Percentiles rank a stretch among this genome's conserved stretches.
phyloP scores from a whole-genome alignment of 176 grass and related monocot species.

The Phoenix dactylifera region DNA sequence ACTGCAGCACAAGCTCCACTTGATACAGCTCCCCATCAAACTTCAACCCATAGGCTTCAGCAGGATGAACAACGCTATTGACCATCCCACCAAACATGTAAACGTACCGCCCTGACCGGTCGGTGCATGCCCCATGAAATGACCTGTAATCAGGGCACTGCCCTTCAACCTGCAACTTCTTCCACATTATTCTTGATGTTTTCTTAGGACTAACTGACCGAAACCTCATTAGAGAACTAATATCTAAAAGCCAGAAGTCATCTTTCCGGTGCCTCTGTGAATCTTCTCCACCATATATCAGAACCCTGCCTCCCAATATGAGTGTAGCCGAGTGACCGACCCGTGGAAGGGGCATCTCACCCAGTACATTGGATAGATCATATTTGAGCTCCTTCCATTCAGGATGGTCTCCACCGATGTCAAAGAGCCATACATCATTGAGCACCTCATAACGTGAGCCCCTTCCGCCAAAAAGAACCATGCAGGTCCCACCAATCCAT shows the following conservation, averaged over 20 bases:
- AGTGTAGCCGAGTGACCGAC: constrained; percentile 82
- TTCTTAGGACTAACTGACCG: constrained; percentile 41
- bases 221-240: constrained; percentile 34
- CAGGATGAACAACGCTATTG: constrained; percentile 13
- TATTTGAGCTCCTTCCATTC: constrained; percentile 87
- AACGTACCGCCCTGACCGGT: constrained; percentile 50
- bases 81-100: constrained; percentile 89
- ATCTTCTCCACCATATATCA: constrained; percentile 92
- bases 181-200: constrained; percentile 58
- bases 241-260: constrained; percentile 93
- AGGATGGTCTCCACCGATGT: constrained; percentile 28
- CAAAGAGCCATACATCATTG: constrained; percentile 95
- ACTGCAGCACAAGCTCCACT: constrained; percentile 53
- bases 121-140: constrained; percentile 76
- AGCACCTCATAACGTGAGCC: constrained; percentile 72
- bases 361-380: constrained; percentile 42
- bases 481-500: constrained; percentile 51
- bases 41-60: constrained; percentile 41
- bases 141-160: constrained; percentile 59
- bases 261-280: constrained; percentile 62
- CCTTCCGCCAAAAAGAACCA: constrained; percentile 88
- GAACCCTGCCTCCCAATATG: constrained; percentile 65
- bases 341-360: constrained; percentile 61
- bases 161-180: constrained; percentile 52
- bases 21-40: constrained; percentile 76